Percentiles rank a stretch among this genome's conserved stretches.
phyloP scores from a whole-genome alignment of 768 basidiomycete genomes.

The Termitomyces sp. region DNA sequence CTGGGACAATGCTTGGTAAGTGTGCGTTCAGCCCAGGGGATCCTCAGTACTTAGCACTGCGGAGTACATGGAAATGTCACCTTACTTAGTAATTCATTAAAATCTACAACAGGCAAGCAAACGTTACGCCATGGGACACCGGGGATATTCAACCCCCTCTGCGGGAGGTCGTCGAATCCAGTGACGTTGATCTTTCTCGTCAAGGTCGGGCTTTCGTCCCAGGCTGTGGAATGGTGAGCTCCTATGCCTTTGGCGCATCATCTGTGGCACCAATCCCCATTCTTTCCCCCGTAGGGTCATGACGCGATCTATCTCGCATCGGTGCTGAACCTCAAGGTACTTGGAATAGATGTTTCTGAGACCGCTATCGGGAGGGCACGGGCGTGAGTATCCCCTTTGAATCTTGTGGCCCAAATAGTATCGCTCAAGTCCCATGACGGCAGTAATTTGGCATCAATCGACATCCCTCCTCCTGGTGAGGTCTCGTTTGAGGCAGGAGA shows the following conservation, averaged over 20 bases:
- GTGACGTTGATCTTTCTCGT: constrained; percentile 35
- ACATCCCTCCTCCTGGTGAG: constrained; percentile 21
- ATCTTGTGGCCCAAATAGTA: background rate
- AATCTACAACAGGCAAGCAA: constrained; percentile 34
- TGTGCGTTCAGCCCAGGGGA: too few relatives aligned
- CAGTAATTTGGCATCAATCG: background rate
- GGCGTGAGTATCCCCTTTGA: constrained; percentile 21
- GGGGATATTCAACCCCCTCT: constrained; percentile 53
- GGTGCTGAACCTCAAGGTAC: constrained; percentile 41
- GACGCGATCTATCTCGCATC: constrained; percentile 55
- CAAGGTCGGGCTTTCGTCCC: too few relatives aligned
- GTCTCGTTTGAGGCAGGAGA: constrained; percentile 40
- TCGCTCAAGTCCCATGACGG: background rate
- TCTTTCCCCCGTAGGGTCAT: constrained; percentile 45
- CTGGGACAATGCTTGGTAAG: constrained; percentile 28
- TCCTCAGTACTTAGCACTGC: too few relatives aligned
- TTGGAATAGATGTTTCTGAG: constrained; percentile 55
- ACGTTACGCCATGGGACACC: constrained; percentile 62
- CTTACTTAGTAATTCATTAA: background rate
- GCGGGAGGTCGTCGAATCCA: constrained; percentile 43
- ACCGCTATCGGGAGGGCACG: constrained; percentile 49
- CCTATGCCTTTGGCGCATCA: background rate
- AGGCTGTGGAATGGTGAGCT: constrained; percentile 49
- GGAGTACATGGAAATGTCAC: too few relatives aligned
- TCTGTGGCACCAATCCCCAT: background rate